Evolutionary conservation across 1,284 basidiomycete species (phyloP).

Genomic region (Wolfiporia cocos): DNA sequence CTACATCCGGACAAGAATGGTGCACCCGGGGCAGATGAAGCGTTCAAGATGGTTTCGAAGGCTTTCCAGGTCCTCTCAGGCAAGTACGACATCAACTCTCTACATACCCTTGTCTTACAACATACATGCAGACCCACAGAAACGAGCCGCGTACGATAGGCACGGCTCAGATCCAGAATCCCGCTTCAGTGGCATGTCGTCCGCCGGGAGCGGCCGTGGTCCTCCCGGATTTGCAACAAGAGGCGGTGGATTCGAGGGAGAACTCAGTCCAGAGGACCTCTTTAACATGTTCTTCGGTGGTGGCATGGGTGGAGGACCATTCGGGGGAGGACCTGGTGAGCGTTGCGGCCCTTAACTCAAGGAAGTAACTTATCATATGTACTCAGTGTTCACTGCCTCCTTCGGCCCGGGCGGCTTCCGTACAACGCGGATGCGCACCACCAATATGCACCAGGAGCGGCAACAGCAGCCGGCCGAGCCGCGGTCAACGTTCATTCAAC

Average conservation of each 20-base stretch:
- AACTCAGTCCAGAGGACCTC: constrained; percentile 92
- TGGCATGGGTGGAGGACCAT: constrained; percentile 38
- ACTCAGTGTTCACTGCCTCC: constrained; percentile 60
- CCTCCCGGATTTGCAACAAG: constrained; percentile 46
- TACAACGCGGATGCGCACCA: constrained; percentile 46
- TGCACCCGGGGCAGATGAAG: constrained; percentile 97
- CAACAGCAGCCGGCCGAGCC: constrained; percentile 41
- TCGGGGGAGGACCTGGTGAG: constrained; percentile 45
- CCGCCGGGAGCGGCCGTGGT: constrained; percentile 30
- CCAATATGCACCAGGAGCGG: constrained; percentile 26
- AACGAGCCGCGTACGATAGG: constrained; percentile 85
- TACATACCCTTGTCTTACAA: constrained; percentile 1
- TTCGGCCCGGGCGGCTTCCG: constrained; percentile 80
- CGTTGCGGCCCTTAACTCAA: too few relatives aligned
- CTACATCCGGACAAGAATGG: constrained; percentile 98
- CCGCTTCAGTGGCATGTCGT: constrained; percentile 64
- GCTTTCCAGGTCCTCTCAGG: constrained; percentile 93
- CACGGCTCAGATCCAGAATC: constrained; percentile 85
- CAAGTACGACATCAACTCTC: constrained; percentile 20
- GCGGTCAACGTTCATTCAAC: constrained; percentile 72
- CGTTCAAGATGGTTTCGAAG: constrained; percentile 99
- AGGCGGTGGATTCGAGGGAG: constrained; percentile 64
- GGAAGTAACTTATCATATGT: too few relatives aligned
- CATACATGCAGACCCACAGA: constrained; percentile 81
- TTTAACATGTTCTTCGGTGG: constrained; percentile 99